phyloP scores from a whole-genome alignment of 768 basidiomycete species.

The Serendipita sp. region DNA sequence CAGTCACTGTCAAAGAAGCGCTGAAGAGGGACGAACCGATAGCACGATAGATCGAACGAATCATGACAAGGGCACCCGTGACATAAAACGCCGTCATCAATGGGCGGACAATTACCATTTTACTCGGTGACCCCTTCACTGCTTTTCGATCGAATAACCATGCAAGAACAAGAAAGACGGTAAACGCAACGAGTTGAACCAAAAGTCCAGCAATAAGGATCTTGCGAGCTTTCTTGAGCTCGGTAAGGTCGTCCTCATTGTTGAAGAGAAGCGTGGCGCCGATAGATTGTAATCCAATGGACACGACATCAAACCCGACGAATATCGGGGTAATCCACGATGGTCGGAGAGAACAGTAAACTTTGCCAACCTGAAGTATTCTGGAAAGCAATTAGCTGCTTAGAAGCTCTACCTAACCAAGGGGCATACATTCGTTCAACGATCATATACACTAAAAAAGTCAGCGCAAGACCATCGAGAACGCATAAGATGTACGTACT shows the following conservation, averaged over 20 bases:
- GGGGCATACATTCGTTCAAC: background rate
- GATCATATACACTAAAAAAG: background rate
- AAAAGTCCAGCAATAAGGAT: background rate
- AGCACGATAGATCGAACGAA: slow-evolving; percentile 2
- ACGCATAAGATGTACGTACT: background rate
- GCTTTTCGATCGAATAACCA: background rate
- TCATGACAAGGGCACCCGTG: background rate
- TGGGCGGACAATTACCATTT: background rate
- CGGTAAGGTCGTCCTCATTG: background rate
- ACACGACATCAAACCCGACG: background rate
- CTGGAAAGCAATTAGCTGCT: background rate
- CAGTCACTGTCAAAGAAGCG: background rate
- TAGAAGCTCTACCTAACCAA: background rate
- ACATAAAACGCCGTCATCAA: background rate
- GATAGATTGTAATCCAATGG: background rate
- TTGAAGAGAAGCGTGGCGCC: background rate
- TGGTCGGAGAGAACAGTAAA: background rate
- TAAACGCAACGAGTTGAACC: background rate
- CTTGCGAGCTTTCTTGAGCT: background rate
- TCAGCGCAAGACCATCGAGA: too few species aligned
- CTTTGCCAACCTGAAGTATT: background rate
- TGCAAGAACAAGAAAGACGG: background rate
- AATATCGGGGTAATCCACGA: background rate
- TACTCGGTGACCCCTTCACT: background rate
- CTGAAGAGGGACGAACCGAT: background rate